Evolutionary conservation across 2,329 filamentous ascomycete genomes (phyloP).

Genomic region (Blastomyces silverae): DNA sequence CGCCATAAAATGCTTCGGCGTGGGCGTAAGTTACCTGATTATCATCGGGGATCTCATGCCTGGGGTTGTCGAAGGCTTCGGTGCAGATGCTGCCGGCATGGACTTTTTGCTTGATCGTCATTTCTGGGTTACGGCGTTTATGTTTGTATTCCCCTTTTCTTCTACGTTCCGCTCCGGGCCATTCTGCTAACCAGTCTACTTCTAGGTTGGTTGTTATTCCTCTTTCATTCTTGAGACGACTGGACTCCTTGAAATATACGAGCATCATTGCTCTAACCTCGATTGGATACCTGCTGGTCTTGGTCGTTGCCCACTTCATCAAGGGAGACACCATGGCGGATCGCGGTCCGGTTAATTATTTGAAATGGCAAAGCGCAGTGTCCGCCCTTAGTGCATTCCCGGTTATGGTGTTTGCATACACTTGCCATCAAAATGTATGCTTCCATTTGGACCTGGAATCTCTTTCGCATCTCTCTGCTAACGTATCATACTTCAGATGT

Average conservation of each 20-base stretch:
- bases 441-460: neutral
- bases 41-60: slow-evolving; percentile 99
- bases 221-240: slow-evolving; percentile 77
- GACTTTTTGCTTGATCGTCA: slow-evolving; percentile 79
- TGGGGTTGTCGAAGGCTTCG: slow-evolving; percentile 78
- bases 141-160: slow-evolving; percentile 48
- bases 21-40: slow-evolving; percentile 94
- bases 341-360: slow-evolving; percentile 65
- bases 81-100: slow-evolving; percentile 54
- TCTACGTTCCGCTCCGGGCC: neutral
- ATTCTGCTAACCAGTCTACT: slow-evolving; percentile 11
- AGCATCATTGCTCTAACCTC: slow-evolving; percentile 85
- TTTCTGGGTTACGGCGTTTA: slow-evolving; percentile 97
- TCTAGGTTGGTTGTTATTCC: slow-evolving; percentile 81
- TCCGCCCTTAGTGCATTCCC: slow-evolving; percentile 78
- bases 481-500: slow-evolving; percentile 61
- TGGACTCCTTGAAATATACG: slow-evolving; percentile 97
- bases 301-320: slow-evolving; percentile 88
- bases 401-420: slow-evolving; percentile 98
- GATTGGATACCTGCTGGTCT: slow-evolving; percentile 85
- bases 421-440: slow-evolving; percentile 90
- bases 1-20: slow-evolving; percentile 95
- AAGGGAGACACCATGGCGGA: slow-evolving; percentile 67
- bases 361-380: slow-evolving; percentile 72
- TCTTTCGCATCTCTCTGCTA: slow-evolving; percentile 22